Conservation (phyloP, 768 basidiomycete species). For the Leccinum barrowsii region DNA sequence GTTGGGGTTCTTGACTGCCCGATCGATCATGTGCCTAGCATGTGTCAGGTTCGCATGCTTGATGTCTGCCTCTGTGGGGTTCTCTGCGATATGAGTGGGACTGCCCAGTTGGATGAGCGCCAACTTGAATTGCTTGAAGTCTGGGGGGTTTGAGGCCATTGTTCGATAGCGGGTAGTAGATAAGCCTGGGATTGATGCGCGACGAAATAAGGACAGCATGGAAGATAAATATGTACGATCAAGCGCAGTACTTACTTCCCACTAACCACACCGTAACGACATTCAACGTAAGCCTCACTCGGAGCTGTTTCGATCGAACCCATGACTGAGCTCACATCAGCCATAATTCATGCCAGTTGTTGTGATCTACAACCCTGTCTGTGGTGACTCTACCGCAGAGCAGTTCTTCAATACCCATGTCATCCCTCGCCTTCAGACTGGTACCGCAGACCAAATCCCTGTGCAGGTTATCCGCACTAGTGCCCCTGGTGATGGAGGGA, state of each 20-base stretch:
- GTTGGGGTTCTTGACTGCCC: conserved; percentile 48
- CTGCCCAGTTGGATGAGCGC: conserved; percentile 89
- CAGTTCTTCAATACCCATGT: conserved; percentile 58
- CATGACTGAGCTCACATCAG: neutral
- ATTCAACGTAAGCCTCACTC: conserved; percentile 4
- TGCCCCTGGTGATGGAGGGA: conserved; percentile 52
- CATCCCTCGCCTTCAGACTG: conserved; percentile 52
- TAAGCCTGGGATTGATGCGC: neutral
- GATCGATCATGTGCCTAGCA: conserved; percentile 76
- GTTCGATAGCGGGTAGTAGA: conserved; percentile 5
- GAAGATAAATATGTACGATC: neutral
- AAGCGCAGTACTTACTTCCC: neutral
- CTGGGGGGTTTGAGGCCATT: conserved; percentile 31
- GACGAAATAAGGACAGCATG: conserved; percentile 19
- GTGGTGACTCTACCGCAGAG: conserved; percentile 56
- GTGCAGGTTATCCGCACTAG: conserved; percentile 46
- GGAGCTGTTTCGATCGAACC: neutral
- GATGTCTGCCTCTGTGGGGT: conserved; percentile 29
- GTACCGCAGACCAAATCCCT: conserved; percentile 30
- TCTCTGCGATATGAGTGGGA: conserved; percentile 41
- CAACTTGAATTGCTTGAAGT: conserved; percentile 73
- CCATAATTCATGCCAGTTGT: conserved; percentile 45
- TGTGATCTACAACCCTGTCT: conserved; percentile 73
- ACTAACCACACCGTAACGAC: neutral
- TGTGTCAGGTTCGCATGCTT: conserved; percentile 80